Evolutionary conservation across 176 grass and related monocot genomes (phyloP).

Genomic region (Oryza meridionalis): DNA sequence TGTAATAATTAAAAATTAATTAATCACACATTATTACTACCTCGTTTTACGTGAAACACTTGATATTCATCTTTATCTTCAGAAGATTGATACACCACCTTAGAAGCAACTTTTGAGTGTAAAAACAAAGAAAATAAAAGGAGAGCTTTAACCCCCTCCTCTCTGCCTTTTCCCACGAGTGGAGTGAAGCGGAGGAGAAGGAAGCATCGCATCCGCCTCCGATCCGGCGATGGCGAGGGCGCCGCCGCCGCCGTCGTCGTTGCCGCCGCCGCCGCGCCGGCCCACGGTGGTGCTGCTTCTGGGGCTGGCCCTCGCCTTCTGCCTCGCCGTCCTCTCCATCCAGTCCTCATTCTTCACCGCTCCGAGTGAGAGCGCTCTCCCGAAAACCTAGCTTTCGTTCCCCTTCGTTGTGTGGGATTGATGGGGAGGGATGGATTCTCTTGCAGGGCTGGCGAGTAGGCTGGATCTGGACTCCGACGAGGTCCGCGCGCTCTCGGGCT

Average conservation of each 20-base stretch:
- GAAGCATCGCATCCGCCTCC: conserved; percentile 4
- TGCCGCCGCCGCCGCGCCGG: conserved; percentile 39
- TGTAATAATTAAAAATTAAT: too few relatives aligned
- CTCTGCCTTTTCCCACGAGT: neutral
- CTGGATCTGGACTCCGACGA: conserved; percentile 59
- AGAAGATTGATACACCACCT: too few relatives aligned
- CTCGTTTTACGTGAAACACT: too few relatives aligned
- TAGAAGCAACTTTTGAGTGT: neutral
- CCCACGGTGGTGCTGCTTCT: conserved; percentile 79
- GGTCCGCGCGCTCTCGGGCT: conserved; percentile 62
- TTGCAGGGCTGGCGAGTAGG: conserved; percentile 37
- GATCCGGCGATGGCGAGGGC: conserved; percentile 55
- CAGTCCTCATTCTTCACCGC: conserved; percentile 80
- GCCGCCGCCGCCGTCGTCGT: neutral
- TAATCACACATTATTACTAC: too few relatives aligned
- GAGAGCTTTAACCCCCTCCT: neutral
- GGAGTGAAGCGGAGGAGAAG: neutral
- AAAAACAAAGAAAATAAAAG: neutral
- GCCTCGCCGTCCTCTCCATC: conserved; percentile 75
- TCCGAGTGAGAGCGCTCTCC: conserved; percentile 30
- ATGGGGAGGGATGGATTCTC: neutral
- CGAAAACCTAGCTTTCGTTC: conserved; percentile 8
- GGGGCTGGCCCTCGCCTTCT: conserved; percentile 70
- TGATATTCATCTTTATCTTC: too few relatives aligned
- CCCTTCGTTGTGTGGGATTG: neutral